Evolutionary conservation across 1,284 basidiomycete species (phyloP), one percentile per base, ranked within the genome.

Genomic region (Cryptococcus wingfieldii): DNA sequence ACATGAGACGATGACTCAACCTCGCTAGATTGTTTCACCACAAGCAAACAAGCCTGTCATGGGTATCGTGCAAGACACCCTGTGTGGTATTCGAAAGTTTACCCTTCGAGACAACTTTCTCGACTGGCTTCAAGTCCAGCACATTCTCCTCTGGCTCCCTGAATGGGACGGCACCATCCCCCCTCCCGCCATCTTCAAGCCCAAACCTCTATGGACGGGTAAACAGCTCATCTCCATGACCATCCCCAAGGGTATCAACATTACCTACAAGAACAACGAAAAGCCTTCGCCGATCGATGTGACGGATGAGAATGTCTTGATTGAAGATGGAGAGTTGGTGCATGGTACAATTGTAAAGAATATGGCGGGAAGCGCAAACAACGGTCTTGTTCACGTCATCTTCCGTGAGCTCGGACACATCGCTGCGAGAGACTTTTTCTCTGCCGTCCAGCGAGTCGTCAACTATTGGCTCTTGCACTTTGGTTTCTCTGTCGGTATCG

Each of bases 41-140:
- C 96, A 98, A 82, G 95, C 94, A 51, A 98, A 98, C 81, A 98
- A 98, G 79, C 96, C 96, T 6, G 96, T 98, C 68, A 98, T 98
- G 96, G 96, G 93, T 60, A 98, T 98, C 65, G 96, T 99, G 34
- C 96, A 99, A 77, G 96, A 99, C 75, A 98, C 95, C 0, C 86
- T 98, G 0, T 98, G 94, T 71, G 95, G 96, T 75, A 86, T 98
- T 56, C 88, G 95, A 61, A 98, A 98, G 78, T 93, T 98, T 71
- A 98, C 95, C 0, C 80, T 98, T 12, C 89, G 95, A 38, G 96
- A 98, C 71, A 84, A 84, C 28, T 95, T 96, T 80, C 80, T 95
- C 70, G 94, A 97, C 68, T 95, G 91, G 89, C 86, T 84, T 49
- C 85, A 88, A 47, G 90, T 98, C 4, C 96, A 98, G 74, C 98